phyloP scores from a whole-genome alignment of 2,329 filamentous ascomycete genomes.

The Curvularia hawaiiensis region DNA sequence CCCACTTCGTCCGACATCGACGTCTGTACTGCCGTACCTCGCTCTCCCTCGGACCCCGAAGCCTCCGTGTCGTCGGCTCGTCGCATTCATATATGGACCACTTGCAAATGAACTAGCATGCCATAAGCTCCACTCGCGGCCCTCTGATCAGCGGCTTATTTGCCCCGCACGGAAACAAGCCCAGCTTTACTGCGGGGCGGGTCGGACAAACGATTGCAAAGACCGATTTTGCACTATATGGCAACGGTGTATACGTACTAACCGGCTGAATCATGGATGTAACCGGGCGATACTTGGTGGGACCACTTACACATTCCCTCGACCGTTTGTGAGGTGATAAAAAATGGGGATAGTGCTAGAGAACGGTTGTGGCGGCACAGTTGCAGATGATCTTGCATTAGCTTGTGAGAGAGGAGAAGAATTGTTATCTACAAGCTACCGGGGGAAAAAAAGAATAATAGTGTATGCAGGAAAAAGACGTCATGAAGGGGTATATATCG shows the following conservation, averaged over 20 bases:
- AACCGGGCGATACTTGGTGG: background rate
- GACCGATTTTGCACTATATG: background rate
- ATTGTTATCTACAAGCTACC: background rate
- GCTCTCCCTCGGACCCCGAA: background rate
- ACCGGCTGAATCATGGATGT: background rate
- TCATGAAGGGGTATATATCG: background rate
- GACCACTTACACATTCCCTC: background rate
- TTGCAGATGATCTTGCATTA: background rate
- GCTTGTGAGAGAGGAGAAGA: background rate
- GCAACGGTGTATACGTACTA: too few species aligned
- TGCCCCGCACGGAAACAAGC: background rate
- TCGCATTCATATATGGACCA: background rate
- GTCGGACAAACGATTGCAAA: background rate
- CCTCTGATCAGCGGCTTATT: background rate
- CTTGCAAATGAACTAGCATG: background rate
- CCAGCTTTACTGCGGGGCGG: too few species aligned
- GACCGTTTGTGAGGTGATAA: background rate
- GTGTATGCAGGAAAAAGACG: background rate
- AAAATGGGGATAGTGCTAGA: too few species aligned
- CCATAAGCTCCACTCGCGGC: background rate
- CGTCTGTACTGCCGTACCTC: too few species aligned
- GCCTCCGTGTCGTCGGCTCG: too few species aligned
- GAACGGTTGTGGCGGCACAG: background rate
- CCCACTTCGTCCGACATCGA: too few species aligned
- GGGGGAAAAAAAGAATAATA: background rate